These are phyloP conservation scores for Penicillium canariense DNA, from an alignment of 495 filamentous ascomycete genomes.

Conservation along the genomic window DNA sequence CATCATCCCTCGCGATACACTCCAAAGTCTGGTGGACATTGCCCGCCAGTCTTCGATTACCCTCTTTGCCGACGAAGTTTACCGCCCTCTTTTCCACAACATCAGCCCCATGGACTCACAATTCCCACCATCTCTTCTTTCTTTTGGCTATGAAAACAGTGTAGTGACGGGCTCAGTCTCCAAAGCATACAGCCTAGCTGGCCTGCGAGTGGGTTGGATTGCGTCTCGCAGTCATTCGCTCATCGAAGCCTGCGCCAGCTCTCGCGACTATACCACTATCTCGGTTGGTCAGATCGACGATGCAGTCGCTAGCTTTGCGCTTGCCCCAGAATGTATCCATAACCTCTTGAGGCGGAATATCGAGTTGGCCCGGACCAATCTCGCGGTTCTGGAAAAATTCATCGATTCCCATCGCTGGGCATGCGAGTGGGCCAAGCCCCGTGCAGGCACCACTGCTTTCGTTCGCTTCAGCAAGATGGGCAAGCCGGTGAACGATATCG, in stretches of 20 bases:
- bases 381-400: slow-evolving; percentile 66
- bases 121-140: slow-evolving; percentile 68
- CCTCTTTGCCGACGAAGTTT: slow-evolving; percentile 80
- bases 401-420: slow-evolving; percentile 60
- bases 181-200: slow-evolving; percentile 83
- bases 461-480: slow-evolving; percentile 66
- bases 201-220: slow-evolving; percentile 81
- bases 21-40: slow-evolving; percentile 62
- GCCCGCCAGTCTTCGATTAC: slow-evolving; percentile 62
- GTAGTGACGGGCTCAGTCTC: slow-evolving; percentile 80
- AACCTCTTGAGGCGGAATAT: slow-evolving; percentile 67
- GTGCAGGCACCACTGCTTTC: slow-evolving; percentile 81
- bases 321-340: slow-evolving; percentile 61
- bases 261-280: slow-evolving; percentile 83
- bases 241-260: slow-evolving; percentile 61
- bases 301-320: slow-evolving; percentile 71
- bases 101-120: slow-evolving; percentile 54
- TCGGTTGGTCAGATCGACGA: slow-evolving; percentile 83
- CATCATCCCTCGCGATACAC: slow-evolving; percentile 58
- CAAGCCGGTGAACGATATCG: slow-evolving; percentile 64
- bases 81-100: slow-evolving; percentile 83
- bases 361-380: slow-evolving; percentile 66
- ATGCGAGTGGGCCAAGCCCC: slow-evolving; percentile 72
- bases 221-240: slow-evolving; percentile 62
- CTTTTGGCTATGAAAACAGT: slow-evolving; percentile 66